phyloP scores from a whole-genome alignment of 495 filamentous ascomycete species.

The Daldinia caldariorum region DNA sequence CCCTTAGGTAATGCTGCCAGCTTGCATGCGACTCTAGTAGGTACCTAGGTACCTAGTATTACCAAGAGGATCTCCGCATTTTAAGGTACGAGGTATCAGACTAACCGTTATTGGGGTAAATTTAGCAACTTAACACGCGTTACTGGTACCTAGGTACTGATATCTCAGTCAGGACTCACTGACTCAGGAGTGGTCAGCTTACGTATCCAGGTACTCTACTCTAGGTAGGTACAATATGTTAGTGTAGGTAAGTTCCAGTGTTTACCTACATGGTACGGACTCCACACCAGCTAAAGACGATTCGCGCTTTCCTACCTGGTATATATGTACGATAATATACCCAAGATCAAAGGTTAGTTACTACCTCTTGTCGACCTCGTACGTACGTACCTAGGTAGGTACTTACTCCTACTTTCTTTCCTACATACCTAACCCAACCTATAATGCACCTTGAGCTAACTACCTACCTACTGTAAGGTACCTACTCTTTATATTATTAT shows the following conservation, averaged over 20 bases:
- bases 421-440: background rate
- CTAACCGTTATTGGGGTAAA: slow-evolving; percentile 10
- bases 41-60: background rate
- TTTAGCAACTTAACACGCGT: slow-evolving; percentile 19
- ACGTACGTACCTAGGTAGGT: no score
- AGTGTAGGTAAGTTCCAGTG: no score
- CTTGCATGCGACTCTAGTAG: background rate
- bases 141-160: background rate
- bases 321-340: slow-evolving; percentile 1
- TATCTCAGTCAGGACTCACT: background rate
- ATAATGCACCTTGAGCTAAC: no score
- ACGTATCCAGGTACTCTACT: no score
- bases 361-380: background rate
- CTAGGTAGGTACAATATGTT: no score
- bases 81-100: slow-evolving; percentile 1
- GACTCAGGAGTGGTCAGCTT: no score
- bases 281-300: slow-evolving; percentile 33
- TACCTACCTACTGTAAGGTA: no score
- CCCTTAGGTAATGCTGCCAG: no score
- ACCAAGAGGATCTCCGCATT: background rate
- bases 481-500: background rate
- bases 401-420: background rate
- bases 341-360: slow-evolving; percentile 7
- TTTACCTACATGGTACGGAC: no score
- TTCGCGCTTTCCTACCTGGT: slow-evolving; percentile 27